Evolutionary conservation across 495 filamentous ascomycete species (phyloP).

Genomic region (Xylaria telfairii): DNA sequence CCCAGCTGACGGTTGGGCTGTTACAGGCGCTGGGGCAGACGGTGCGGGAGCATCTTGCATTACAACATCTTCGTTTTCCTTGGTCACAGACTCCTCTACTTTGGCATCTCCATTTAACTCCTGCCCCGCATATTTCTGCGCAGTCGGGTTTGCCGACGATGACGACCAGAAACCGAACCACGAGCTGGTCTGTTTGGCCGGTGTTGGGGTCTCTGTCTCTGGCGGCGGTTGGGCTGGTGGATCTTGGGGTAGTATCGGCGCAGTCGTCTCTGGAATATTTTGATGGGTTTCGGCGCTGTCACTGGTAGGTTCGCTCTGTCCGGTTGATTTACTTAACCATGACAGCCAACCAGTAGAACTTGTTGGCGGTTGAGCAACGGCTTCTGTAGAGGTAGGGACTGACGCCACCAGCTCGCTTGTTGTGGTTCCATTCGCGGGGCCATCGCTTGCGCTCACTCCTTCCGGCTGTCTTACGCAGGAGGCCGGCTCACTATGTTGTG

Average conservation of each 20-base stretch:
- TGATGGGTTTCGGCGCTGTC: slow-evolving; percentile 31
- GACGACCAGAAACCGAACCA: slow-evolving; percentile 62
- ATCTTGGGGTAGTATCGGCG: slow-evolving; percentile 5
- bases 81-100: slow-evolving; percentile 27
- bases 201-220: slow-evolving; percentile 33
- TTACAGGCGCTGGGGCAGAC: slow-evolving; percentile 22
- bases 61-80: slow-evolving; percentile 42
- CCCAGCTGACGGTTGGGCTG: slow-evolving; percentile 45
- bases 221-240: slow-evolving; percentile 19
- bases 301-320: slow-evolving; percentile 28
- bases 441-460: neutral
- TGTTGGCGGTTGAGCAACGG: slow-evolving; percentile 39
- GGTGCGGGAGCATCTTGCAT: slow-evolving; percentile 48
- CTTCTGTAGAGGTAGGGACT: slow-evolving; percentile 20
- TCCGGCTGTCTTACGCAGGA: slow-evolving; percentile 30
- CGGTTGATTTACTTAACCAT: slow-evolving; percentile 55
- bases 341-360: slow-evolving; percentile 62
- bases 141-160: slow-evolving; percentile 29
- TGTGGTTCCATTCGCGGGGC: neutral
- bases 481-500: slow-evolving; percentile 33
- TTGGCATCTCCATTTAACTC: slow-evolving; percentile 28
- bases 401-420: neutral
- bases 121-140: slow-evolving; percentile 35
- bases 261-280: slow-evolving; percentile 26
- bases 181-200: slow-evolving; percentile 44